Base-by-base conservation (phyloP, 345 rosid species). In the Carallia pectinifolia region DNA sequence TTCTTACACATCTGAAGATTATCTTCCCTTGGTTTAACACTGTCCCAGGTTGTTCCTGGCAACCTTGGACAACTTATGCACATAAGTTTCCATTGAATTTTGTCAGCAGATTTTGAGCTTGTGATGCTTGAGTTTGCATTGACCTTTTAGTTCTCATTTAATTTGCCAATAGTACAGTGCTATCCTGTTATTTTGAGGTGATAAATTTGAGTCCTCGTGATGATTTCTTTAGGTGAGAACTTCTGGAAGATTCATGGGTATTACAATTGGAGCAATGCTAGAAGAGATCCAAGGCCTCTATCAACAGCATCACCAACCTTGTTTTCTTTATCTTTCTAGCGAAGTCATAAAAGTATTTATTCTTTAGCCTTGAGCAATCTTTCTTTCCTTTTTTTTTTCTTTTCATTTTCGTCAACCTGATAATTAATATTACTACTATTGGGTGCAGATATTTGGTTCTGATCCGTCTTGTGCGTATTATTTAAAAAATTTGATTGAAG, bases 271-370 rank as follows among this genome's bases (percentile, higher is more conserved):
- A 74, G 97, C 86, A 66, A 92, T 92, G 90, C 89, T 96, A 44
- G 93, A 87, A 79, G 97, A 92, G 77, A 92, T 96, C 55, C 98
- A 96, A 64, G 88, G 83, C 77, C 88, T 89, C 52, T 96, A 88
- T 83, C 97, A 87, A 75, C 96, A 85, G 74, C 97, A 92, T 60
- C 96, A 92, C 79, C 99, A 96, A 78, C 93, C 99, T 5, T 96
- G 98, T 85, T 96, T 96, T 85, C 99, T 96, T 56, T 96, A 96
- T 74, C 91, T 96, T 61, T 89, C 98, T 50, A 96, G 99, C 80
- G 99, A 96, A 86, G 99, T 96, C 76, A 96, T 95, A 73, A 95
- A 90, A 91, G 99, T 87, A 68, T n/a, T 59, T 66, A 61, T 37
- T 52, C 50, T 48, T 73, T 59, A 38, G 53, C 62, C 65, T 17